Base-by-base conservation (phyloP, 208 protist genomes). In the Tetramitus jugosus region DNA sequence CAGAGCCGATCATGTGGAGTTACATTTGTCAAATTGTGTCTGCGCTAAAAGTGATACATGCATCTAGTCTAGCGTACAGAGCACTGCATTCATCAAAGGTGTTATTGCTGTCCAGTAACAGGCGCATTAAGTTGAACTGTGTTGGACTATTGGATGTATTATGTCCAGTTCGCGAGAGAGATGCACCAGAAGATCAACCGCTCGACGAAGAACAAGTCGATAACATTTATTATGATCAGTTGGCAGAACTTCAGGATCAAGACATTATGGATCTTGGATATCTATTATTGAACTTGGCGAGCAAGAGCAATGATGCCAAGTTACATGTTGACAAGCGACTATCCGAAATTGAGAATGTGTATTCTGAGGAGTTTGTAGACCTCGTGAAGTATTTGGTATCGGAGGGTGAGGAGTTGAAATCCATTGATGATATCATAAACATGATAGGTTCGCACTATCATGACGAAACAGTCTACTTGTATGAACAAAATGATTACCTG, bases 401-500 rank as follows among this genome's bases (percentile, higher is more conserved):
- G 20, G 49, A 20, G 20, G 49, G 10, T 62, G 56, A 62, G 4
- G 56, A 49, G 4, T 4, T 17, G 4, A 14, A 31, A 31, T 31
- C 14, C 3, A 23, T 62, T 23, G 56, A 62, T n/a, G 4, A 3
- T 62, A 26, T 62, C 29, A 26, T 62, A 31, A 3, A 31, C 4
- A 62, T n/a, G 17, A 62, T 62, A n/a, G 8, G 3, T 33, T 33
- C 17, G 4, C 14, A 31, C 3, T 33, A 31, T 33, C 29, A 31
- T 31, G 29, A 62, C 56, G 56, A 62, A 62, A 62, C 29, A n/a
- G n/a, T n/a, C n/a, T n/a, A n/a, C n/a, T n/a, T n/a, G n/a, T n/a
- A n/a, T n/a, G n/a, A n/a, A n/a, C 85, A 95, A 77, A 86, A 85
- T 0, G 95, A 98, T 81, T 88, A 86, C 61, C 81, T 97, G 35